Evolutionary conservation across 2,329 filamentous ascomycete genomes (phyloP).

Genomic region (Diaporthe velutina): DNA sequence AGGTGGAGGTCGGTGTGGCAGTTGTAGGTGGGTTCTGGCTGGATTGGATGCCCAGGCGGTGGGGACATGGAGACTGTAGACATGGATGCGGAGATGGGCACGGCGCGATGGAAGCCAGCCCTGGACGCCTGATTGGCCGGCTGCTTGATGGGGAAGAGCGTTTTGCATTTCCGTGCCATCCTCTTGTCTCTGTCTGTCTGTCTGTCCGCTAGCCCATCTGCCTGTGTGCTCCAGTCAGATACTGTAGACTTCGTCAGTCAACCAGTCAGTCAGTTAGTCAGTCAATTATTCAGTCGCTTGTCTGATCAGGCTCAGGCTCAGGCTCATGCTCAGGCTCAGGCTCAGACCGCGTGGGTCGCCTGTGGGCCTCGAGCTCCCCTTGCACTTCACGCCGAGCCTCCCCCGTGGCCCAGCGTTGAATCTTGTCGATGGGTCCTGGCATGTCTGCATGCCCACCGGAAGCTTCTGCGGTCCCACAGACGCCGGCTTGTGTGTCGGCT

Average conservation of each 20-base stretch:
- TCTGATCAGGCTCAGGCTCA: conserved; percentile 8
- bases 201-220: background rate
- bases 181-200: background rate
- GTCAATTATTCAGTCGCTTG: background rate
- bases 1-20: conserved; percentile 29
- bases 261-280: background rate
- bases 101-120: background rate
- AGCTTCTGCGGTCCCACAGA: conserved; percentile 20
- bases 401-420: conserved; percentile 15
- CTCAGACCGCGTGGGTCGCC: conserved; percentile 13
- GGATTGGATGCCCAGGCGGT: conserved; percentile 8
- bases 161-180: conserved; percentile 28
- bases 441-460: conserved; percentile 10
- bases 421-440: conserved; percentile 14
- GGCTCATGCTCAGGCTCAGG: conserved; percentile 1
- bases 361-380: conserved; percentile 20
- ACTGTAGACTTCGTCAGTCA: no score
- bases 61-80: conserved; percentile 5
- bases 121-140: background rate
- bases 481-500: conserved; percentile 16
- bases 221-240: background rate
- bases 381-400: conserved; percentile 13
- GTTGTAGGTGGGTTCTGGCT: background rate
- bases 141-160: conserved; percentile 6
- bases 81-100: conserved; percentile 7